Evolutionary conservation across 352 stramenopile species (phyloP).

Genomic region (Phytophthora meadii): DNA sequence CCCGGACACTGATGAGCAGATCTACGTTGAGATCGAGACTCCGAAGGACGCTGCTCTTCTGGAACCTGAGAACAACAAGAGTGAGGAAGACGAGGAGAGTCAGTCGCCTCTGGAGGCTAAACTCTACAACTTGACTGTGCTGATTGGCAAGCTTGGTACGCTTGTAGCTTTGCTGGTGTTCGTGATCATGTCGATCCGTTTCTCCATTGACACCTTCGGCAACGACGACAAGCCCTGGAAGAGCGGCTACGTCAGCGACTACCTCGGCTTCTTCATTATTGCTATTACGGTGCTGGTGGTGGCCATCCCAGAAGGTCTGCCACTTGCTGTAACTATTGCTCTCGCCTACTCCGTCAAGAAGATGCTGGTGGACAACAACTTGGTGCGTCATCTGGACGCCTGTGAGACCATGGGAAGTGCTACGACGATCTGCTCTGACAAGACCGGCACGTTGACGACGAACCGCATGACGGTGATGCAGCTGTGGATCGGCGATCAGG

Average conservation of each 20-base stretch:
- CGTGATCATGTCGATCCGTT: constrained; percentile 63
- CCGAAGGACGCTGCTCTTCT: constrained; percentile 35
- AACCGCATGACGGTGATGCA: constrained; percentile 97
- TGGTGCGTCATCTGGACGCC: constrained; percentile 84
- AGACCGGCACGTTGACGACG: constrained; percentile 96
- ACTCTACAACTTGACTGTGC: constrained; percentile 49
- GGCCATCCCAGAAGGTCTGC: constrained; percentile 95
- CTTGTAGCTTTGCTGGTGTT: constrained; percentile 64
- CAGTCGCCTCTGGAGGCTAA: constrained; percentile 66
- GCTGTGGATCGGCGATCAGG: constrained; percentile 63
- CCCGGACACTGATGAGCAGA: constrained; percentile 23
- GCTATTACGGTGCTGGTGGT: constrained; percentile 92
- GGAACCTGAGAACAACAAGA: constrained; percentile 23
- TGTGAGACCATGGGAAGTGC: constrained; percentile 94
- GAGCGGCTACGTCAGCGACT: constrained; percentile 42
- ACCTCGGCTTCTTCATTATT: constrained; percentile 73
- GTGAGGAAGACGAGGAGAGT: constrained; percentile 35
- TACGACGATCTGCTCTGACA: constrained; percentile 95
- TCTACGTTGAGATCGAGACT: constrained; percentile 66
- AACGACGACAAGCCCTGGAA: constrained; percentile 38
- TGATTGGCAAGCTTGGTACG: constrained; percentile 69
- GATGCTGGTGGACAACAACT: constrained; percentile 90
- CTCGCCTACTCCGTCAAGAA: constrained; percentile 93
- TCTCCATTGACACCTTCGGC: constrained; percentile 53
- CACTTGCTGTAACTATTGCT: constrained; percentile 95